Conservation (phyloP, 345 rosid genomes). For the Aquilaria malaccensis region DNA sequence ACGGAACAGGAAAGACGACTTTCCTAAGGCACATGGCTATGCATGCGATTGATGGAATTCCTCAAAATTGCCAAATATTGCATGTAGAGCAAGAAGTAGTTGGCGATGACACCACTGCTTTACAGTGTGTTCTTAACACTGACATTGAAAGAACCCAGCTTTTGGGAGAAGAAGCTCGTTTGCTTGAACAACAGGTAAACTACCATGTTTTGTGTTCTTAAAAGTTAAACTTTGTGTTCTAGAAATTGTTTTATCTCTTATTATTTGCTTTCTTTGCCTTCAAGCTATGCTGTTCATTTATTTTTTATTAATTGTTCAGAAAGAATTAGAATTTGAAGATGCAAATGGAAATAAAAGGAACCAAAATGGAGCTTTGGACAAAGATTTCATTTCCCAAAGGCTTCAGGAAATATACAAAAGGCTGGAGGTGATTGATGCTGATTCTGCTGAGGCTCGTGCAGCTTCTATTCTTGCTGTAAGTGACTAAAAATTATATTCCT, state of each 20-base stretch:
- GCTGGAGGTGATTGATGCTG: slow-evolving; percentile 85
- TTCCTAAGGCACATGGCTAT: slow-evolving; percentile 94
- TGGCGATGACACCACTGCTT: slow-evolving; percentile 84
- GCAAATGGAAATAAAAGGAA: slow-evolving; percentile 34
- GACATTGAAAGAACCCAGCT: slow-evolving; percentile 88
- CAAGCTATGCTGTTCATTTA: slow-evolving; percentile 19
- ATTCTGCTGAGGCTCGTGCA: slow-evolving; percentile 94
- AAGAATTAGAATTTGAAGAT: slow-evolving; percentile 57
- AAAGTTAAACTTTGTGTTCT: slow-evolving; percentile 6
- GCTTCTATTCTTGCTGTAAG: slow-evolving; percentile 96
- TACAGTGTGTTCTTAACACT: slow-evolving; percentile 91
- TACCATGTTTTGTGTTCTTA: slow-evolving; percentile 8
- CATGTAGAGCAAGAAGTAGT: slow-evolving; percentile 98
- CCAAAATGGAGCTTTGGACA: slow-evolving; percentile 39
- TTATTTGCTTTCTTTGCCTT: neutral
- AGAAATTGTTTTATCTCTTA: neutral
- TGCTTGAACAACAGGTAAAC: slow-evolving; percentile 68
- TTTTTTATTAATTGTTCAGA: slow-evolving; percentile 34
- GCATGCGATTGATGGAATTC: slow-evolving; percentile 98
- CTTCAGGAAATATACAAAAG: slow-evolving; percentile 91
- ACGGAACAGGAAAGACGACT: slow-evolving; percentile 98
- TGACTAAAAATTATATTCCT: slow-evolving; percentile 11
- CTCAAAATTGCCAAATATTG: slow-evolving; percentile 88
- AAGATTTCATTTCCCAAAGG: slow-evolving; percentile 59
- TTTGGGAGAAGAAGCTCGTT: slow-evolving; percentile 66